Percentiles rank a stretch among this genome's conserved stretches.
phyloP scores from a whole-genome alignment of 805 yeast species.

The Kodamaea hsintzibuensis region DNA sequence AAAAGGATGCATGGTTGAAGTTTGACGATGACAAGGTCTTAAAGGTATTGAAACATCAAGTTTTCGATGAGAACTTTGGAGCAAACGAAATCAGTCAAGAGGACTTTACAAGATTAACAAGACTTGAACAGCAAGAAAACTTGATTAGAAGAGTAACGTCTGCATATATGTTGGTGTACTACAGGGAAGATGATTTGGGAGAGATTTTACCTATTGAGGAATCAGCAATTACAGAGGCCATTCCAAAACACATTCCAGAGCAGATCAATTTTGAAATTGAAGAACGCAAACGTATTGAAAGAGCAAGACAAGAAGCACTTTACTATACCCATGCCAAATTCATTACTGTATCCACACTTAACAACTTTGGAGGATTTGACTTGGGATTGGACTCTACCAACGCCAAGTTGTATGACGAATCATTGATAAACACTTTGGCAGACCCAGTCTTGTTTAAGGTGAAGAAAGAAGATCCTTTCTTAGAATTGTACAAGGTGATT shows the following conservation, averaged over 20 bases:
- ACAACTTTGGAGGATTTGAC: slow-evolving; percentile 71
- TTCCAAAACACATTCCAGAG: slow-evolving; percentile 67
- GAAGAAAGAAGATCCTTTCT: slow-evolving; percentile 55
- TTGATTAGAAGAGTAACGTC: slow-evolving; percentile 78
- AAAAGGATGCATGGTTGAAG: slow-evolving; percentile 72
- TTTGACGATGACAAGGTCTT: slow-evolving; percentile 97
- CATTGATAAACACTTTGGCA: slow-evolving; percentile 46
- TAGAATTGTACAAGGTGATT: slow-evolving; percentile 50
- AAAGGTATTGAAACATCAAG: slow-evolving; percentile 80
- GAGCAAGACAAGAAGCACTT: slow-evolving; percentile 64
- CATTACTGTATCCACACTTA: slow-evolving; percentile 54
- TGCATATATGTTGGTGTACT: slow-evolving; percentile 95
- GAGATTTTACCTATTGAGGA: slow-evolving; percentile 61
- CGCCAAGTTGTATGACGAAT: slow-evolving; percentile 47
- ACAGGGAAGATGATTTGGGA: slow-evolving; percentile 60
- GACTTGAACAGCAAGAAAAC: slow-evolving; percentile 63
- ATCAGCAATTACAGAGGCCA: slow-evolving; percentile 37
- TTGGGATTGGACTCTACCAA: slow-evolving; percentile 62
- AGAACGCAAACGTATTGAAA: slow-evolving; percentile 54
- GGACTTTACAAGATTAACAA: slow-evolving; percentile 51
- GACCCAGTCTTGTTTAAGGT: slow-evolving; percentile 53
- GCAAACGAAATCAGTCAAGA: slow-evolving; percentile 58
- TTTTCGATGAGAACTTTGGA: slow-evolving; percentile 91
- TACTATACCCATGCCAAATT: slow-evolving; percentile 51
- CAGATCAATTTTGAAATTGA: slow-evolving; percentile 64